Base-by-base conservation (phyloP, 306 rosid species). In the Benincasa hispida region DNA sequence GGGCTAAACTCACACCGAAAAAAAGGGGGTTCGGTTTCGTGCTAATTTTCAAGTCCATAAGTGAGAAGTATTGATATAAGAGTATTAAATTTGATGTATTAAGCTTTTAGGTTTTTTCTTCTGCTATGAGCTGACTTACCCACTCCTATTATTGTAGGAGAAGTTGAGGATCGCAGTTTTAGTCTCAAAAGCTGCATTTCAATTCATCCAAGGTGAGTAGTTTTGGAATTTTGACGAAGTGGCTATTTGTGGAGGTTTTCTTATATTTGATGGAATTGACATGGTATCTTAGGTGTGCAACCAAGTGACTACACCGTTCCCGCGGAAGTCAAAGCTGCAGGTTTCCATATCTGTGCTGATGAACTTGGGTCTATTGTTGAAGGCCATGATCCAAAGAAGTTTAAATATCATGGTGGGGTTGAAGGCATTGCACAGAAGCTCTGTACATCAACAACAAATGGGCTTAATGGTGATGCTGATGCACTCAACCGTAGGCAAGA, bases 301-400 rank as follows among this genome's bases (percentile, higher is more conserved):
- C 83, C 74, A 75, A 89, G 88, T 35, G 94, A 88, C 69, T 91
- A 93, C 80, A 61, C 53, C 32, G 89, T 91, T 61, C 96, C 97
- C 6, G 87, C 85, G 83, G 88, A 88, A 37, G 96, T 88, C 53
- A 84, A 84, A 83, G 93, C 86, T 39, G 97, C 92, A 69, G 98
- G 97, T 73, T 93, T 85, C 79, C 75, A 85, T 50, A 90, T 93
- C 72, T 91, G 96, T 78, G 97, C 80, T 17, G 97, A 90, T 57
- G 98, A 93, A 87, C 83, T 93, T 78, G 97, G 97, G 73, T 84
- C 93, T 66, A 84, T 93, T 73, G 98, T 93, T 53, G 98, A 93
- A 85, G 86, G 89, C 32, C 98, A 82, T 77, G 96, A 93, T 67
- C 65, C 80, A 79, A 85, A 88, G 92, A 93, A 88, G 90, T 90